A percentile compares a stretch with the other conserved stretches of the same genome.
phyloP scores from a whole-genome alignment of 2,329 filamentous ascomycete genomes.

The Pestalotiopsis sp. region DNA sequence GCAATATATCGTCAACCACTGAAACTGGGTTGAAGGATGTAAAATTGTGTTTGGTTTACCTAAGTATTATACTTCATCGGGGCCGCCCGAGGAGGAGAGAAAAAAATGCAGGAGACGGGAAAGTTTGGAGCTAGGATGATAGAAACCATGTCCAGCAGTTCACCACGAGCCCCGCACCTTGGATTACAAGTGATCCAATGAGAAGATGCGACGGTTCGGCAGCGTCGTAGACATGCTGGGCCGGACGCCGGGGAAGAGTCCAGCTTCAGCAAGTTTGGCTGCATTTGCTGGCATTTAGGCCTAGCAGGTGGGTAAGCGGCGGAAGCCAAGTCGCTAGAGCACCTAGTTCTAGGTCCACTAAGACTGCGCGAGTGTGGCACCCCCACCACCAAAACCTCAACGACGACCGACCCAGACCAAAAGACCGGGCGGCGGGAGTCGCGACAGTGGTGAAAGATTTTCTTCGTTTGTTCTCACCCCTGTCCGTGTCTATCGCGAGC shows the following conservation, averaged over 20 bases:
- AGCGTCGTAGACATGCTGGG: neutral
- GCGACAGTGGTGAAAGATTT: slow-evolving; percentile 4
- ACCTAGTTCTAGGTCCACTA: neutral
- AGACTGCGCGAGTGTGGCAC: too few species aligned
- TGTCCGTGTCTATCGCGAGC: neutral
- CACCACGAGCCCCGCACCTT: neutral
- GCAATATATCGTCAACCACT: neutral
- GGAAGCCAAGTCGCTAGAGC: slow-evolving; percentile 4
- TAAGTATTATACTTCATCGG: neutral
- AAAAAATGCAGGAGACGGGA: neutral
- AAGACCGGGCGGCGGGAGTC: neutral
- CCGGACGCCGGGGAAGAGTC: neutral
- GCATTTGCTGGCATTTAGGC: neutral
- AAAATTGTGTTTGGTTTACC: neutral
- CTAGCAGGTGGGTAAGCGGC: slow-evolving; percentile 2
- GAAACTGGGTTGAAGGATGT: neutral
- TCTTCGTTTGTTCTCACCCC: neutral
- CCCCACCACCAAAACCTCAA: neutral
- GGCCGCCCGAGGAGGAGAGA: neutral
- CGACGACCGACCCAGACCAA: slow-evolving; percentile 10
- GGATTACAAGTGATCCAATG: neutral
- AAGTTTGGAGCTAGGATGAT: neutral
- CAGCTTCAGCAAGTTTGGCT: neutral
- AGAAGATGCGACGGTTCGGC: neutral
- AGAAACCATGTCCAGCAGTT: neutral